Evolutionary conservation across 345 rosid genomes (phyloP).

Genomic region (Draba incana): DNA sequence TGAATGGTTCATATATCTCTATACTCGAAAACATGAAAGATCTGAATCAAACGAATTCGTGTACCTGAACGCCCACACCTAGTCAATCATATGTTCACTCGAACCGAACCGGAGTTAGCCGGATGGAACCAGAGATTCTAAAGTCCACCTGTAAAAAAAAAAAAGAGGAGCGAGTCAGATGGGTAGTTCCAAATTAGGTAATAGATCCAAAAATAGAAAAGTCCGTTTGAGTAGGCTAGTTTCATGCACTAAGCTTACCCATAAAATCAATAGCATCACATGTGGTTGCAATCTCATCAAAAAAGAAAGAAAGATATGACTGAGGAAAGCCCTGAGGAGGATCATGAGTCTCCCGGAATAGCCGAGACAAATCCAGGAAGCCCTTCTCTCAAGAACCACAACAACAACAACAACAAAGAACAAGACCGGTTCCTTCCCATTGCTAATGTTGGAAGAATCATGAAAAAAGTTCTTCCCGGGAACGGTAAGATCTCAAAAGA

Average conservation of each 20-base stretch:
- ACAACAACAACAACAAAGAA: slow-evolving; percentile 49
- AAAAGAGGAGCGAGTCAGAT: slow-evolving; percentile 30
- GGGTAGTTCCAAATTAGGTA: slow-evolving; percentile 33
- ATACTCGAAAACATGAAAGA: too few relatives aligned
- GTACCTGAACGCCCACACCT: too few relatives aligned
- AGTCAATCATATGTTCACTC: too few relatives aligned
- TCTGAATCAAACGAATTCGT: too few relatives aligned
- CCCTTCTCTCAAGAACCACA: slow-evolving; percentile 48
- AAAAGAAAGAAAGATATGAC: slow-evolving; percentile 48
- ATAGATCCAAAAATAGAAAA: slow-evolving; percentile 34
- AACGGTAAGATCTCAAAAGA: slow-evolving; percentile 77
- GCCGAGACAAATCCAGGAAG: slow-evolving; percentile 53
- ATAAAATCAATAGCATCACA: slow-evolving; percentile 32
- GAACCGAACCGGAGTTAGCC: not conserved
- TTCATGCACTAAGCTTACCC: slow-evolving; percentile 41
- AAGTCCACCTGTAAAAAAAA: not conserved
- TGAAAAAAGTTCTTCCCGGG: slow-evolving; percentile 69
- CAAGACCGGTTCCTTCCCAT: slow-evolving; percentile 75
- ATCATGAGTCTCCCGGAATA: slow-evolving; percentile 38
- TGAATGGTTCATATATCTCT: too few relatives aligned
- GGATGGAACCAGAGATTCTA: not conserved
- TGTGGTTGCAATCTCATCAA: slow-evolving; percentile 13
- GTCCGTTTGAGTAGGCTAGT: slow-evolving; percentile 17
- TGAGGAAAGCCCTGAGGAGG: slow-evolving; percentile 55
- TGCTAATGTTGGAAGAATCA: slow-evolving; percentile 77